Percentiles rank a stretch among this genome's conserved stretches.
phyloP scores from a whole-genome alignment of 2,329 filamentous ascomycete genomes.

The Neopestalotiopsis rosae region DNA sequence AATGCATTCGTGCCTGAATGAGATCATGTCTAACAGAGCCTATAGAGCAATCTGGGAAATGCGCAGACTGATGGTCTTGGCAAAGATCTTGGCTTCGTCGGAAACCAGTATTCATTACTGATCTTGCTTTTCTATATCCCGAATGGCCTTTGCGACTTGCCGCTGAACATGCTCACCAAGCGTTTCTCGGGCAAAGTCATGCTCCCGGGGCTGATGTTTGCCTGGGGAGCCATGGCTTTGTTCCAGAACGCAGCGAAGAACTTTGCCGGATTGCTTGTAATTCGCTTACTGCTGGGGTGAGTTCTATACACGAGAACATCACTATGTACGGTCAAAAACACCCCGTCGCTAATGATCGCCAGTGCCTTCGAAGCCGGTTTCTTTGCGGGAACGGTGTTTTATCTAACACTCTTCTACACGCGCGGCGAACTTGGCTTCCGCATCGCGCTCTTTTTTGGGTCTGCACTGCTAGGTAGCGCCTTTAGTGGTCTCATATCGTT shows the following conservation, averaged over 20 bases:
- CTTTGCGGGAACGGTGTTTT: constrained; percentile 60
- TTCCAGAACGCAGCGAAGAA: constrained; percentile 53
- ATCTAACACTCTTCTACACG: constrained; percentile 35
- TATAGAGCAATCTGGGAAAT: constrained; percentile 48
- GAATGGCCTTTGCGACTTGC: constrained; percentile 53
- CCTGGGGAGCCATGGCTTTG: constrained; percentile 53
- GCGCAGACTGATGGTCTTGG: constrained; percentile 52
- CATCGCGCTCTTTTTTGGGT: constrained; percentile 20
- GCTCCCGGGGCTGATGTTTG: constrained; percentile 48
- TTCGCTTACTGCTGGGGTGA: constrained; percentile 53
- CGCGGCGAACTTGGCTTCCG: constrained; percentile 27
- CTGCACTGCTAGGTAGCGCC: constrained; percentile 26
- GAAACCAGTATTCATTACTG: constrained; percentile 48
- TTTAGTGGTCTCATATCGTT: constrained; percentile 32
- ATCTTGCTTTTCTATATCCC: constrained; percentile 57
- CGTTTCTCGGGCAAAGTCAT: constrained; percentile 40
- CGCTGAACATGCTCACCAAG: constrained; percentile 53
- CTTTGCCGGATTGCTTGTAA: constrained; percentile 53
- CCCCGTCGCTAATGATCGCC: neutral
- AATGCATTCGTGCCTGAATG: neutral
- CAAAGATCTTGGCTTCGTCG: constrained; percentile 46
- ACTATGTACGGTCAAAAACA: too few relatives aligned
- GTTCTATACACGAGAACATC: neutral
- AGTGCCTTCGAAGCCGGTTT: constrained; percentile 55
- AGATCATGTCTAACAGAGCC: neutral